Evolutionary conservation across 805 yeast genomes (phyloP), one percentile per base, ranked within the genome.

Genomic region (Grigorovia jiainica): DNA sequence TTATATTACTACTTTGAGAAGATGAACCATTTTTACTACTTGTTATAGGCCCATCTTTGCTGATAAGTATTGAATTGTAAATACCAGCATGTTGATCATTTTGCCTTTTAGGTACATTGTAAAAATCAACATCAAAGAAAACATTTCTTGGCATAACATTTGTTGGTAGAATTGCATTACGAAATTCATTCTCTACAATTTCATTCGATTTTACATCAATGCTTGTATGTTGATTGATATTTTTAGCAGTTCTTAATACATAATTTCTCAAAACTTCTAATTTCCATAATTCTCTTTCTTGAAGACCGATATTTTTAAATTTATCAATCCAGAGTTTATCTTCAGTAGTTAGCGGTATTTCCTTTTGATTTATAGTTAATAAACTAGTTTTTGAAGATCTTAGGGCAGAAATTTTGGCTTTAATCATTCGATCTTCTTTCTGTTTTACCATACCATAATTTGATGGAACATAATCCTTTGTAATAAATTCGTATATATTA

Each of bases 231-330:
- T 34, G 38, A 34, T 29, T 35, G 13, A 57, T 48, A 34, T 68
- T 46, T 38, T 71, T 66, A 1, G 83, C 73, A 4, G 78, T 75
- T 38, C 78, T 75, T 45, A 64, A 70, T 7, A 89, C 72, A 50
- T 86, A 83, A 23, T 79, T 79, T 43, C 89, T 69, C 43, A 87
- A 60, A 3, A 75, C 75, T 13, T 79, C 79, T 10, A 90, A 63
- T 58, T 89, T 90, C 97, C 97, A 90, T 20, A 85, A 51, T 36
- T 87, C 94, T 7, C 67, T 68, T 8, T 78, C 86, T 7, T 68
- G 68, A 40, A 90, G 62, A 0, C 97, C 97, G n/a, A 85, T 69
- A 2, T 80, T 69, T 37, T 75, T 72, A 34, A 90, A 65, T 47
- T 80, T 77, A 30, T 75, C 75, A n/a, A 87, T 65, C 87, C 95